Evolutionary conservation across 352 stramenopile genomes (phyloP), one percentile per base, ranked within the genome.

Genomic region (Phytophthora fragariae): DNA sequence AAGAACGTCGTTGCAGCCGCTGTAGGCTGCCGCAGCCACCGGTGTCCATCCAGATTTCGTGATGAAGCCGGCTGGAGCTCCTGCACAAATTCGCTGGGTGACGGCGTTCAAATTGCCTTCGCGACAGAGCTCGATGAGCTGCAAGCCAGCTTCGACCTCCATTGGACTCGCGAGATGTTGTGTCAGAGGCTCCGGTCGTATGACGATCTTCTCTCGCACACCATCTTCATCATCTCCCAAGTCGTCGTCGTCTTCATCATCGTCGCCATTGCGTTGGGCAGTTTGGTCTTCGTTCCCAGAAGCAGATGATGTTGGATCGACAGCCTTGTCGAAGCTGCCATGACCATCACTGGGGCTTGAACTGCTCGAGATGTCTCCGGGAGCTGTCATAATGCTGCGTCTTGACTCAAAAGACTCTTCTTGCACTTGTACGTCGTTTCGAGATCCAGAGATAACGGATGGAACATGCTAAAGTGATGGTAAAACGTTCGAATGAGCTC

Each of bases 41-140:
- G 85, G 84, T 8, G 88, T 96, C 89, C 89, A 96, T 2, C 81
- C 81, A n/a, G 75, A 88, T 71, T 89, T 92, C n/a, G 88, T 85
- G 37, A 92, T 80, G 60, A 96, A 96, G 0, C 86, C 84, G 0
- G 82, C 85, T 0, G 86, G 80, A 1, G 81, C 80, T 10, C 86
- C 84, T 33, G 88, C 81, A 8, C 52, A 62, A 60, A 92, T 62
- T 24, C 83, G 81, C 52, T 78, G 65, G 2, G 71, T 69, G 46
- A 93, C 84, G 0, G 62, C 60, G 1, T 61, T 59, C 10, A 88
- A 66, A 46, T 81, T 78, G 1, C 76, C 79, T 55, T 91, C 77
- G 19, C 79, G 86, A 68, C 86, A 94, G 33, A 84, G 77, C 52
- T 91, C 80, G 56, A 92, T 88, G 19, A 96, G 75, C 14, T 78